A percentile compares a stretch with the other conserved stretches of the same genome.
Evolutionary conservation across 768 basidiomycete genomes (phyloP).

Genomic region (Mycena galericulata): DNA sequence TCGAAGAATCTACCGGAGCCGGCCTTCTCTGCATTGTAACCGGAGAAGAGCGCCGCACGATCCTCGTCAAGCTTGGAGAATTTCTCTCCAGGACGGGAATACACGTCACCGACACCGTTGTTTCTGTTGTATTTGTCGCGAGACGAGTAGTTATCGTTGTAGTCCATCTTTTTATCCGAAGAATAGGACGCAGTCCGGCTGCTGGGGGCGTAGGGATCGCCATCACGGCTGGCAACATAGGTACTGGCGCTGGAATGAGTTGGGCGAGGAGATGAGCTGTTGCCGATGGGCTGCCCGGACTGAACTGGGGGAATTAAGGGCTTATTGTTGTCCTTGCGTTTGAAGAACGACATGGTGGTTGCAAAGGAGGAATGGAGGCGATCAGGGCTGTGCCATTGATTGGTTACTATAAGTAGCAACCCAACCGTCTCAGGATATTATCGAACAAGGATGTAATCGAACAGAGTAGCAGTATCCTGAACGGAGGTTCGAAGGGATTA

Average conservation of each 20-base stretch:
- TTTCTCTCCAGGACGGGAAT: constrained; percentile 62
- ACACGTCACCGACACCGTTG: constrained; percentile 70
- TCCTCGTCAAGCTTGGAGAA: constrained; percentile 69
- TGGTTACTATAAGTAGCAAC: constrained; percentile 14
- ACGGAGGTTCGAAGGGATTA: too few relatives aligned
- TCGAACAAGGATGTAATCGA: too few relatives aligned
- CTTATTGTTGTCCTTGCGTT: constrained; percentile 76
- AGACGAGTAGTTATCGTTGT: constrained; percentile 20
- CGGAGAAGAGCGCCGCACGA: constrained; percentile 80
- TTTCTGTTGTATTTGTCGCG: constrained; percentile 64
- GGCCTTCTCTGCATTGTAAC: constrained; percentile 71
- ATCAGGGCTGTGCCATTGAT: constrained; percentile 12
- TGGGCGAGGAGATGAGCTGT: constrained; percentile 53
- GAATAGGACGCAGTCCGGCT: constrained; percentile 39
- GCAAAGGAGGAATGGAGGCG: constrained; percentile 11
- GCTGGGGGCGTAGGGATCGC: constrained; percentile 61
- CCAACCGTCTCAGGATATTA: constrained; percentile 7
- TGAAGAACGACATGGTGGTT: constrained; percentile 73
- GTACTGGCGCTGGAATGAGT: constrained; percentile 65
- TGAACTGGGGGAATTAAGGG: constrained; percentile 76
- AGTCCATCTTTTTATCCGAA: constrained; percentile 29
- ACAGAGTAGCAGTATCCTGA: too few relatives aligned
- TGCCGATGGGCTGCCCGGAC: constrained; percentile 46
- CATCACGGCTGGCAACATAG: constrained; percentile 78
- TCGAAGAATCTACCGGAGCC: constrained; percentile 79